Evolutionary conservation across 2,329 filamentous ascomycete species (phyloP), one percentile per base, ranked within the genome.

Genomic region (Fusarium chlamydosporum): DNA sequence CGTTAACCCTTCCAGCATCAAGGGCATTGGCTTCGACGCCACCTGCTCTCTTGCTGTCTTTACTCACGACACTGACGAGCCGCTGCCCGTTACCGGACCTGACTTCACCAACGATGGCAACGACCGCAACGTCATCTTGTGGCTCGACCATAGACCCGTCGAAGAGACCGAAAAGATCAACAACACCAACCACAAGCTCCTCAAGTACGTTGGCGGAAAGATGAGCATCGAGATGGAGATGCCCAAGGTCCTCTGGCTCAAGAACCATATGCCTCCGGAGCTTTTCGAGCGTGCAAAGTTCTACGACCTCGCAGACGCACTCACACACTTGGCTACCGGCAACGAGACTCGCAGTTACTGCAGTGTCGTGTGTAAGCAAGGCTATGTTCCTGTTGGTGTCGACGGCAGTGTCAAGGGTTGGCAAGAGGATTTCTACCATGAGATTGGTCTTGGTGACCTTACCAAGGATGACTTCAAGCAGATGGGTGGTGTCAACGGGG

Each of bases 151-250:
- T 80, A 89, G 96, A 38, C 93, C 96, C 1, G 88, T 96, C 15
- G 88, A 92, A 64, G 96, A 99, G 85, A 96, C 95, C 1, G 90
- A 92, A 67, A 92, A 92, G 82, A 97, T 99, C 83, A 99, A 99
- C 79, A 89, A 89, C 56, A 98, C 96, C 4, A 86, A 90, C 54
- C 96, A 99, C 84, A 96, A 96, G 79, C 85, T 99, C 55, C 88
- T 99, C 61, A 92, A 94, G 76, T 99, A 99, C 77, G 96, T 99
- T 18, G 96, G 96, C 72, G 96, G 96, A 68, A 95, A 92, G 78
- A 99, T 99, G 96, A 97, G 93, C 78, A 95, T 97, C 70, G 96
- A 99, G 84, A 99, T 99, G 96, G 96, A 99, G 80, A 96, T 99
- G 57, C 96, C 96, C 68, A 99, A 99, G 82, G 93, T 97, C 2